Evolutionary conservation across 345 rosid genomes (phyloP).

Genomic region (Populus euphratica): DNA sequence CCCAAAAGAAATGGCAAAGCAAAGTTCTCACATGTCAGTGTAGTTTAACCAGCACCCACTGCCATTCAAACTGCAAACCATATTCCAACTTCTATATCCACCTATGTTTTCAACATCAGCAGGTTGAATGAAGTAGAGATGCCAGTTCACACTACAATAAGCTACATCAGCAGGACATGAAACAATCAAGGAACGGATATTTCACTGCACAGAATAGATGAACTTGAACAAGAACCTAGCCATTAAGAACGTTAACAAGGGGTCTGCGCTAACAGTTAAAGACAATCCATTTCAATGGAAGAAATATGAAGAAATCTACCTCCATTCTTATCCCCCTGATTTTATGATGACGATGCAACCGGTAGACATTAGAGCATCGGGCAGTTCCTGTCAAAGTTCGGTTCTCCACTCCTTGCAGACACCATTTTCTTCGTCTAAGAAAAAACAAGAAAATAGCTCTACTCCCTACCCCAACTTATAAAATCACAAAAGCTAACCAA

Average conservation of each 20-base stretch:
- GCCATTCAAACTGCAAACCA: background rate
- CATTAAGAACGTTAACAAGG: constrained; percentile 5
- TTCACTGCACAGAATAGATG: constrained; percentile 16
- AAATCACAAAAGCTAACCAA: constrained; percentile 22
- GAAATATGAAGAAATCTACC: constrained; percentile 35
- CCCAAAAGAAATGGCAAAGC: background rate
- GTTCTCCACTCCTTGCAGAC: constrained; percentile 30
- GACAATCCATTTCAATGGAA: background rate
- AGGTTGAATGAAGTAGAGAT: constrained; percentile 15
- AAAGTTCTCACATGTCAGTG: background rate
- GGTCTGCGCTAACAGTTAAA: constrained; percentile 4
- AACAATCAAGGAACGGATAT: constrained; percentile 10
- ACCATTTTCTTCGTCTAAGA: constrained; percentile 17
- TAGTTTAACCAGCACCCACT: background rate
- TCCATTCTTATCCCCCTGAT: constrained; percentile 30
- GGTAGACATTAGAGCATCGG: constrained; percentile 28
- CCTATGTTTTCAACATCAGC: constrained; percentile 16
- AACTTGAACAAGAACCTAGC: constrained; percentile 5
- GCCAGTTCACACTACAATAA: constrained; percentile 12
- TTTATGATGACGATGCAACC: constrained; percentile 30
- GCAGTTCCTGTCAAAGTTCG: constrained; percentile 19
- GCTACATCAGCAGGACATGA: constrained; percentile 17
- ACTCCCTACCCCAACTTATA: constrained; percentile 22
- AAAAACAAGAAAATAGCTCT: constrained; percentile 17
- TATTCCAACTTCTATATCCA: constrained; percentile 4